Evolutionary conservation across 129 eudicot species (phyloP), one percentile per base, ranked within the genome.

Genomic region (Chrysanthemum lavandulifolium): DNA sequence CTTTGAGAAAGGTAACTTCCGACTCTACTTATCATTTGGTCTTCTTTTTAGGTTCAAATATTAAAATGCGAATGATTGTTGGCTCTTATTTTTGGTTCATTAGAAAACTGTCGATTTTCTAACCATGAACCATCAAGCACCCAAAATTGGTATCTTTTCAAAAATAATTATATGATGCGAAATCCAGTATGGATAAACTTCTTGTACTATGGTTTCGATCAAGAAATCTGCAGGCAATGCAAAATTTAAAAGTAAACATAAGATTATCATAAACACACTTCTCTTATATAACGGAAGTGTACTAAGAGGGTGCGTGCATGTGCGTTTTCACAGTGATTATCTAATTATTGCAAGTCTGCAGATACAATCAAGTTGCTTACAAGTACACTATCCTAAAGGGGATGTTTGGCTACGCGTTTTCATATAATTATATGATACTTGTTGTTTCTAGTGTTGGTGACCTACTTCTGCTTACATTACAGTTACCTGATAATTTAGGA

Each of bases 21-120:
- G 29, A 89, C 81, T 87, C 81, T 89, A 49, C 98, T 95, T 25
- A 92, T 92, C 96, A 92, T 92, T 69, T 86, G 63, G 29, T 49
- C 77, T 59, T 56, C 67, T 14, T 76, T n/a, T 53, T 50, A 69
- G 47, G 47, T 12, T 55, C 74, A 10, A 60, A 69, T 68, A 13
- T 27, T 81, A 65, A 68, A 68, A 57, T 60, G 47, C 48, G 5
- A 45, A 72, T 27, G 18, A 19, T 62, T 54, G 15, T 64, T 65
- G 47, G 9, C 50, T 78, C 23, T 61, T 63, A 33, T 29, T 40
- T 64, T 54, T 25, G n/a, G 68, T 78, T 71, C 77, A 64, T 78
- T 60, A 56, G 54, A 61, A 61, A 62, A 63, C 51, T 48, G 40
- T 13, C 27, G 43, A 8, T 47, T 59, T 67, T 18, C 13, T 40